Evolutionary conservation across 208 protist genomes (phyloP).

Genomic region (Trypanosoma conorhini): DNA sequence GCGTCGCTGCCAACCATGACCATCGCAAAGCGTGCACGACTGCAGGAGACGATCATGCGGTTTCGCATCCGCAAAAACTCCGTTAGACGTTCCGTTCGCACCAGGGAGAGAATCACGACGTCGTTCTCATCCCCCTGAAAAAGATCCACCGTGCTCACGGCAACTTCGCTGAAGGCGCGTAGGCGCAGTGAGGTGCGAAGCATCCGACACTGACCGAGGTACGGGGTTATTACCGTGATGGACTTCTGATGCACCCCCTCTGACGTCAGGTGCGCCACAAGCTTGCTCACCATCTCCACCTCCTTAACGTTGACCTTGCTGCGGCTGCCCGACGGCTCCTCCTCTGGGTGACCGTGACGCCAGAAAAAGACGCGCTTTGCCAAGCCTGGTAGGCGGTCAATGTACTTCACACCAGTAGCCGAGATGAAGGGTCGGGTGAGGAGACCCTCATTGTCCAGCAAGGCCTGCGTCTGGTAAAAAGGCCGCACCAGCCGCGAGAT

Average conservation of each 20-base stretch:
- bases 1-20: slow-evolving; percentile 84
- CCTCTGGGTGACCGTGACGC: slow-evolving; percentile 83
- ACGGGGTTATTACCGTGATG: slow-evolving; percentile 95
- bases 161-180: slow-evolving; percentile 66
- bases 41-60: slow-evolving; percentile 95
- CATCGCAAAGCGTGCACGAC: slow-evolving; percentile 91
- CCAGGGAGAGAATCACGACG: slow-evolving; percentile 93
- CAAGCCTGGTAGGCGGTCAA: slow-evolving; percentile 68
- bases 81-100: slow-evolving; percentile 93
- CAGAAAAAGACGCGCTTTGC: slow-evolving; percentile 86
- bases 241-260: slow-evolving; percentile 86
- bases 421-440: slow-evolving; percentile 55
- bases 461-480: slow-evolving; percentile 71
- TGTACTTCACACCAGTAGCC: slow-evolving; percentile 26
- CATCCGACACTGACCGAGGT: slow-evolving; percentile 91
- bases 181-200: slow-evolving; percentile 76
- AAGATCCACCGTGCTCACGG: slow-evolving; percentile 93
- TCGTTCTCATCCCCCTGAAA: slow-evolving; percentile 97
- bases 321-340: slow-evolving; percentile 70
- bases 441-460: slow-evolving; percentile 66
- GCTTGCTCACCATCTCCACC: slow-evolving; percentile 72
- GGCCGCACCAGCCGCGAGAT: slow-evolving; percentile 85
- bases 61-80: slow-evolving; percentile 94
- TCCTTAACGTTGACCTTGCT: slow-evolving; percentile 90
- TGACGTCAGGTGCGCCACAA: slow-evolving; percentile 73